Evolutionary conservation across 495 filamentous ascomycete genomes (phyloP).

Genomic region (Xylaria acuta): DNA sequence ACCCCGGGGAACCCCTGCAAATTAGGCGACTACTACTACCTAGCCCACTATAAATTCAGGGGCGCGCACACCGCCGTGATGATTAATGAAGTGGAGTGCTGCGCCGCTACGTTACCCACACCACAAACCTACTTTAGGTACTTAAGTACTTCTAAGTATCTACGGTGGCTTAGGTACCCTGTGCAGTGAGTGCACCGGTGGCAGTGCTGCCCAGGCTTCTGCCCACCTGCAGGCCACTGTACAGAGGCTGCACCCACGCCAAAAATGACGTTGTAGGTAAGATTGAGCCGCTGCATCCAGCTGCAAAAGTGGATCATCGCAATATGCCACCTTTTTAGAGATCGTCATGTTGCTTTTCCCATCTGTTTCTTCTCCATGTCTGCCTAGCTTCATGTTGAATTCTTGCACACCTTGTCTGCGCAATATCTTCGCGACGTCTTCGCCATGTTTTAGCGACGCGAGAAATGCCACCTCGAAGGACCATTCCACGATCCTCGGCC

Average conservation of each 20-base stretch:
- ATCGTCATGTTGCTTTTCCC: background rate
- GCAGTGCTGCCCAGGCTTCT: background rate
- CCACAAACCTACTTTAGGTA: too few relatives aligned
- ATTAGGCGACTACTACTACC: background rate
- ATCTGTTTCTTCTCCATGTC: background rate
- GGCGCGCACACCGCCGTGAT: slow-evolving; percentile 3
- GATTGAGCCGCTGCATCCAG: background rate
- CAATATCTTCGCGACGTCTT: background rate
- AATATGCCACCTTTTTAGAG: background rate
- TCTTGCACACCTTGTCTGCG: background rate
- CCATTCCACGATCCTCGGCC: slow-evolving; percentile 10
- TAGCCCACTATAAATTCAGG: background rate
- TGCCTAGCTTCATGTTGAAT: background rate
- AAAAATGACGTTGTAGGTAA: slow-evolving; percentile 7
- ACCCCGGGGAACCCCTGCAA: slow-evolving; percentile 23
- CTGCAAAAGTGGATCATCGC: background rate
- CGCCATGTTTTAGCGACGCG: background rate
- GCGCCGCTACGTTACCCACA: background rate
- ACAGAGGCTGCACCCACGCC: background rate
- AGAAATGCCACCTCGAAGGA: slow-evolving; percentile 1
- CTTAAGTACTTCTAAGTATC: too few relatives aligned
- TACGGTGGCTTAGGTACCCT: too few relatives aligned
- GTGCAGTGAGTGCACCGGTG: too few relatives aligned
- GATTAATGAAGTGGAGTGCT: background rate
- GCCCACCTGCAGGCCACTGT: too few relatives aligned